Evolutionary conservation across 2,329 filamentous ascomycete genomes (phyloP).

Genomic region (Fusarium goolgardi): DNA sequence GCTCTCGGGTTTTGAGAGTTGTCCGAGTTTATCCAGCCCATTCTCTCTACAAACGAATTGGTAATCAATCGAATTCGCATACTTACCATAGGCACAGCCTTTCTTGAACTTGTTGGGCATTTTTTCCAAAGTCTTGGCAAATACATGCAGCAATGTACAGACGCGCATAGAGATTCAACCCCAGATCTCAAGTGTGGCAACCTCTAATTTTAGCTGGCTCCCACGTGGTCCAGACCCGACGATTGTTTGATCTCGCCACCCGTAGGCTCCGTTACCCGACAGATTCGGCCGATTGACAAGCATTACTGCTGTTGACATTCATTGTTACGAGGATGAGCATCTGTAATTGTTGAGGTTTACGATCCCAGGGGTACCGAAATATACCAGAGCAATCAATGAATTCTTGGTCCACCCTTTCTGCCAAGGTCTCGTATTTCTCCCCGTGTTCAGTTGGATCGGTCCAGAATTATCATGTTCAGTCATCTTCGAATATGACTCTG

Average conservation of each 20-base stretch:
- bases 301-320: not conserved
- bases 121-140: not conserved
- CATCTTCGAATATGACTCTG: not conserved
- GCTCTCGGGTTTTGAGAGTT: slow-evolving; percentile 15
- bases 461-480: not conserved
- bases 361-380: not conserved
- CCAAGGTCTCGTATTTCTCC: not conserved
- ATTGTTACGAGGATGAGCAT: not conserved
- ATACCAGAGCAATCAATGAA: not conserved
- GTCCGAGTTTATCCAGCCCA: not conserved
- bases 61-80: slow-evolving; percentile 6
- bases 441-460: not conserved
- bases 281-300: slow-evolving; percentile 32
- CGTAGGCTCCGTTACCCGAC: slow-evolving; percentile 33
- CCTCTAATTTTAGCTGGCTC: slow-evolving; percentile 37
- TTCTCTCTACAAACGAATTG: not conserved
- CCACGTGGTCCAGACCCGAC: slow-evolving; percentile 40
- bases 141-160: not conserved
- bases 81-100: not conserved
- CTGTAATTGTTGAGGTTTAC: not conserved
- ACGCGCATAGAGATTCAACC: not conserved
- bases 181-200: slow-evolving; percentile 11
- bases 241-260: slow-evolving; percentile 38
- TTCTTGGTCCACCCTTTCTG: not conserved
- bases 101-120: not conserved